Evolutionary conservation across 352 stramenopile species (phyloP).

Genomic region (Pythium coloratum): DNA sequence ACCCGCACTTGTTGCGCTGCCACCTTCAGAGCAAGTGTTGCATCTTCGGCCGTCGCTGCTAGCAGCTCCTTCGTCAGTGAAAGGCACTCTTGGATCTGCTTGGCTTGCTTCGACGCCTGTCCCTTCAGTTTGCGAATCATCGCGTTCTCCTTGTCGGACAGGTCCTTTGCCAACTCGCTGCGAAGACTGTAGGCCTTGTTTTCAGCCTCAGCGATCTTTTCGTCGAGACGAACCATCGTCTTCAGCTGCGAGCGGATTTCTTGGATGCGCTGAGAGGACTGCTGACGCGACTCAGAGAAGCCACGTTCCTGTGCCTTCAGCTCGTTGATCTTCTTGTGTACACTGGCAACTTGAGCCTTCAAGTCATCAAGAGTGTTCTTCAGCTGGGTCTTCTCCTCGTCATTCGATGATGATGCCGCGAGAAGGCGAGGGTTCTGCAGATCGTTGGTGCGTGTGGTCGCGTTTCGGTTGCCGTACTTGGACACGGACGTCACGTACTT

Average conservation of each 20-base stretch:
- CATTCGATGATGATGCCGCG: conserved; percentile 72
- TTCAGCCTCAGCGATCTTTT: conserved; percentile 69
- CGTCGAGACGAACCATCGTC: conserved; percentile 65
- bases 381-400: conserved; percentile 69
- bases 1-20: conserved; percentile 69
- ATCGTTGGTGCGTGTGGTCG: conserved; percentile 86
- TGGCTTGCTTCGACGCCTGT: conserved; percentile 68
- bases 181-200: conserved; percentile 72
- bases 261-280: conserved; percentile 56
- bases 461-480: conserved; percentile 82
- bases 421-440: conserved; percentile 66
- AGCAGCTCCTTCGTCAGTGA: conserved; percentile 56
- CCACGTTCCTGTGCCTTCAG: conserved; percentile 66
- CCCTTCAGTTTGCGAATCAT: conserved; percentile 76
- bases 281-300: conserved; percentile 59
- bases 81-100: conserved; percentile 66
- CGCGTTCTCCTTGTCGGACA: conserved; percentile 75
- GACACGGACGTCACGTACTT: conserved; percentile 88
- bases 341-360: conserved; percentile 29
- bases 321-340: conserved; percentile 66
- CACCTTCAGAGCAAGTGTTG: conserved; percentile 52
- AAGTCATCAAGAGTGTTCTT: conserved; percentile 53
- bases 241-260: conserved; percentile 75
- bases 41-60: conserved; percentile 47
- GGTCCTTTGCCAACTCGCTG: conserved; percentile 75